Conservation (phyloP, 805 yeast species). For the Hanseniaspora taiwanica region DNA sequence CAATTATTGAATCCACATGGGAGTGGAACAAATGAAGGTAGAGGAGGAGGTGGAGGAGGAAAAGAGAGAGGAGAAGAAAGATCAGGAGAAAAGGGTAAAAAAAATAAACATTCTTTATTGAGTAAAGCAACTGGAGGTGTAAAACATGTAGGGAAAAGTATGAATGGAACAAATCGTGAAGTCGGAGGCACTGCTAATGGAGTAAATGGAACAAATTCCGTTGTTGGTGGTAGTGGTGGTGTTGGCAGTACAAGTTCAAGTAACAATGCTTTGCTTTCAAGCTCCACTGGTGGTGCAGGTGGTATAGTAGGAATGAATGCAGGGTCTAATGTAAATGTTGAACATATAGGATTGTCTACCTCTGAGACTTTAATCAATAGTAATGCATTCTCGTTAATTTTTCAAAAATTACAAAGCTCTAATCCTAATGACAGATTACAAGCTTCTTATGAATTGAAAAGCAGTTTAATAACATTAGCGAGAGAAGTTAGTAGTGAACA, state of each 20-base stretch:
- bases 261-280: too few relatives aligned
- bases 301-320: slow-evolving; percentile 11
- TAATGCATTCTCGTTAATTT: slow-evolving; percentile 25
- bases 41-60: not conserved
- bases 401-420: slow-evolving; percentile 25
- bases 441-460: slow-evolving; percentile 61
- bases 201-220: not conserved
- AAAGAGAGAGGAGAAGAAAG: too few relatives aligned
- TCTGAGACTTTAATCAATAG: slow-evolving; percentile 16
- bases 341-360: slow-evolving; percentile 5
- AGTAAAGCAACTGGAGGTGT: too few relatives aligned
- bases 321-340: slow-evolving; percentile 10
- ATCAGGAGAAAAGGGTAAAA: not conserved
- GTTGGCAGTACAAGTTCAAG: not conserved
- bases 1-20: too few relatives aligned
- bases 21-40: not conserved
- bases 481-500: slow-evolving; percentile 67
- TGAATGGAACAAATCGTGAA: too few relatives aligned
- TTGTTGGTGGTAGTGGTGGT: not conserved
- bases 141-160: too few relatives aligned
- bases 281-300: too few relatives aligned
- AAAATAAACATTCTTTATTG: too few relatives aligned
- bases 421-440: slow-evolving; percentile 23
- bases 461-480: slow-evolving; percentile 56
- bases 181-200: not conserved